These are phyloP conservation scores for Domatiomyces catenatus DNA, from an alignment of 2,329 filamentous ascomycete species.

Conservation along the genomic window DNA sequence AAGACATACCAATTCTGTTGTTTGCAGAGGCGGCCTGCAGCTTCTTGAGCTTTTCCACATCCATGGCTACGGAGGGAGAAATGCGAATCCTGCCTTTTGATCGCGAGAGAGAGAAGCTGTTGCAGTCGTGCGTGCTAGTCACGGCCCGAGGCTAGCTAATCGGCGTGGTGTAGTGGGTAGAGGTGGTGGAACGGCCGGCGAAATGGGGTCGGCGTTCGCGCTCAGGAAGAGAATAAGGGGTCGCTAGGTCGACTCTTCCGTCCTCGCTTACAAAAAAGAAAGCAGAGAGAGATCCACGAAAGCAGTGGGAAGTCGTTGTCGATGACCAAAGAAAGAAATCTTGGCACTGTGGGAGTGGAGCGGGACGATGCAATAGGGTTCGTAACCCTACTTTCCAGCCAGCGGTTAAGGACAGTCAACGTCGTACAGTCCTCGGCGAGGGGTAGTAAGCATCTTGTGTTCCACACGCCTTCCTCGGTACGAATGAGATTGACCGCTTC, in stretches of 20 bases:
- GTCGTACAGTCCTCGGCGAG: too few relatives aligned
- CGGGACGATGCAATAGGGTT: not conserved
- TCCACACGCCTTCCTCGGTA: not conserved
- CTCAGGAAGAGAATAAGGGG: not conserved
- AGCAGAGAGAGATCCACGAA: not conserved
- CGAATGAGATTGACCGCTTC: not conserved
- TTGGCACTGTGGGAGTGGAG: not conserved
- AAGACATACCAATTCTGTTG: constrained; percentile 50
- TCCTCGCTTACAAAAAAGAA: not conserved
- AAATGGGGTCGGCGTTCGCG: not conserved
- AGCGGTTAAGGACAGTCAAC: too few relatives aligned
- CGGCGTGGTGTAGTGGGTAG: not conserved
- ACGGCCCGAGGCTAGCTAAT: not conserved
- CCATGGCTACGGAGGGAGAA: constrained; percentile 35
- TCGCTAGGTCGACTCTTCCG: not conserved
- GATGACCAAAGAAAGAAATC: not conserved
- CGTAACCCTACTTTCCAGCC: not conserved
- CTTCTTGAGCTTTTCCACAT: constrained; percentile 50
- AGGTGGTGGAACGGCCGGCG: not conserved
- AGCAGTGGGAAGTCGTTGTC: not conserved
- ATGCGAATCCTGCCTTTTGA: not conserved
- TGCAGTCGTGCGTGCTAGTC: not conserved
- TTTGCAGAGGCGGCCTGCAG: constrained; percentile 44
- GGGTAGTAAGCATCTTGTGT: too few relatives aligned
- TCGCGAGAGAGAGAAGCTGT: not conserved